These are phyloP conservation scores for Aureobasidium melanogenum DNA, from an alignment of 2,329 filamentous ascomycete species.

Conservation along the genomic window DNA sequence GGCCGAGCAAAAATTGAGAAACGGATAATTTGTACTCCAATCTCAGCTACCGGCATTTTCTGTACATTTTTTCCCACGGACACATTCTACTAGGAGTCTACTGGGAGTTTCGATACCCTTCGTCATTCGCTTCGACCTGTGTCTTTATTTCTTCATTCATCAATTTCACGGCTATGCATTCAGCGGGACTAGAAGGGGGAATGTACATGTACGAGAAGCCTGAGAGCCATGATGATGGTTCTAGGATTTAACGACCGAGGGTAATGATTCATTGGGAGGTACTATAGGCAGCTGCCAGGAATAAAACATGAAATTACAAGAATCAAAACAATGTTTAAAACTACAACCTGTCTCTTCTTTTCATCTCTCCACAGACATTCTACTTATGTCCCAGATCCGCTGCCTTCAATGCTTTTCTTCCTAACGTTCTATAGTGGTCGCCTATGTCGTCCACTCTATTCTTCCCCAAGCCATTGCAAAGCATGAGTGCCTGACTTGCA, in stretches of 20 bases:
- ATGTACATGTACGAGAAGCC: constrained; percentile 1
- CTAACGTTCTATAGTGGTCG: not conserved
- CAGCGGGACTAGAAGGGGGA: not conserved
- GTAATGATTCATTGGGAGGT: not conserved
- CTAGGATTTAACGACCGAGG: not conserved
- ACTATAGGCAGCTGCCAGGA: not conserved
- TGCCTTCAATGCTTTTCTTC: not conserved
- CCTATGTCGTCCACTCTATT: not conserved
- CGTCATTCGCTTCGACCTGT: constrained; percentile 12
- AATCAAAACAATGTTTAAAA: not conserved
- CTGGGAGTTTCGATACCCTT: constrained; percentile 6
- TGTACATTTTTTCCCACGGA: not conserved
- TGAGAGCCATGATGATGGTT: not conserved
- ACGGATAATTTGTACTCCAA: not conserved
- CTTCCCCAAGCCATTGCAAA: not conserved
- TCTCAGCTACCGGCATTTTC: not conserved
- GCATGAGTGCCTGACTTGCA: not conserved
- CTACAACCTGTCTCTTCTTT: not conserved
- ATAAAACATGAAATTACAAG: not conserved
- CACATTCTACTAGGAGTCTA: not conserved
- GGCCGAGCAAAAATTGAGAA: not conserved
- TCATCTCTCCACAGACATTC: not conserved
- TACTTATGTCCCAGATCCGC: not conserved
- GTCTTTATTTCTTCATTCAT: constrained; percentile 4
- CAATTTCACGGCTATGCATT: constrained; percentile 1